A percentile compares a stretch with the other conserved stretches of the same genome.
Evolutionary conservation across 345 rosid genomes (phyloP).

Genomic region (Aurinia saxatilis): DNA sequence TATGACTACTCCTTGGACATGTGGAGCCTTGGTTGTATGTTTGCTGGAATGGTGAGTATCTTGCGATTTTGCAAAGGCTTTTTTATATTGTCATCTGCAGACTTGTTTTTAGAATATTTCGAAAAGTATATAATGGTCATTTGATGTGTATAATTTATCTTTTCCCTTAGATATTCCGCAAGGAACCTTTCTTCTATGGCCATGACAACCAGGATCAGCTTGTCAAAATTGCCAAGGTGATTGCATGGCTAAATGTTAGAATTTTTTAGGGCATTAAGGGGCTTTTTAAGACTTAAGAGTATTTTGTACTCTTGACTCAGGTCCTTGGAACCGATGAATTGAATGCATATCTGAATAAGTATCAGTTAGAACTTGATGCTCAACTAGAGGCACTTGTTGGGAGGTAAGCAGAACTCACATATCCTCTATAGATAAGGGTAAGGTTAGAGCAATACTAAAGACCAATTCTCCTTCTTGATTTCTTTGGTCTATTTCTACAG

Average conservation of each 20-base stretch:
- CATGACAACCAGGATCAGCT: slow-evolving; percentile 99
- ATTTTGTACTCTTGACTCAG: slow-evolving; percentile 31
- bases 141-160: not conserved
- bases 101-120: not conserved
- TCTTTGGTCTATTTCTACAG: slow-evolving; percentile 30
- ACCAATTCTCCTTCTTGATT: not conserved
- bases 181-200: slow-evolving; percentile 98
- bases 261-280: not conserved
- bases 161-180: slow-evolving; percentile 66
- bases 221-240: slow-evolving; percentile 96
- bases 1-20: slow-evolving; percentile 98
- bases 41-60: slow-evolving; percentile 94
- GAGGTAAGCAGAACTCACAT: slow-evolving; percentile 39
- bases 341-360: slow-evolving; percentile 82
- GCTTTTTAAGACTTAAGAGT: not conserved
- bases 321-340: slow-evolving; percentile 96
- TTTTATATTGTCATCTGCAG: not conserved
- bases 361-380: slow-evolving; percentile 93
- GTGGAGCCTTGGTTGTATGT: slow-evolving; percentile 99
- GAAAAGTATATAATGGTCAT: not conserved
- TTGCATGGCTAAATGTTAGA: not conserved
- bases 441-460: not conserved
- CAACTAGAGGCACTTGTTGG: slow-evolving; percentile 95
- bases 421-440: not conserved
- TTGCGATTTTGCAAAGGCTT: not conserved